Percentiles rank a stretch among this genome's conserved stretches.
These are phyloP conservation scores for Yarrowia sp. DNA, from an alignment of 805 yeast species.

Conservation along the genomic window DNA sequence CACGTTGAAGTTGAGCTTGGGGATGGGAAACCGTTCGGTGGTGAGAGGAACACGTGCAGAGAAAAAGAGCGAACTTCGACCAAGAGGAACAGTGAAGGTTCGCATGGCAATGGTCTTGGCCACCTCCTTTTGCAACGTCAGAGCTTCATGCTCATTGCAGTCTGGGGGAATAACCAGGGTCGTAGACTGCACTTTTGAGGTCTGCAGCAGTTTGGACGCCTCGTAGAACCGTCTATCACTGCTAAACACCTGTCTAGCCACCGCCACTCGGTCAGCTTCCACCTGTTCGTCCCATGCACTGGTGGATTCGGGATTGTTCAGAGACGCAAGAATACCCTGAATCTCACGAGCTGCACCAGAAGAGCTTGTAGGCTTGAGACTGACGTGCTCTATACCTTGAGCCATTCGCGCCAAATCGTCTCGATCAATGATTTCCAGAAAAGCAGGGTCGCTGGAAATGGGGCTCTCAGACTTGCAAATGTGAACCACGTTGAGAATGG, in stretches of 20 bases:
- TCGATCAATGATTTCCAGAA: constrained; percentile 61
- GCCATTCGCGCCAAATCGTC: constrained; percentile 49
- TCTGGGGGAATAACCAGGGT: constrained; percentile 42
- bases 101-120: constrained; percentile 63
- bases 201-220: constrained; percentile 65
- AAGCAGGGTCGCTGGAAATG: constrained; percentile 36
- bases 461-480: constrained; percentile 43
- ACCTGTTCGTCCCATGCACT: constrained; percentile 68
- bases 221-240: constrained; percentile 78
- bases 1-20: constrained; percentile 67
- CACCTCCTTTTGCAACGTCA: constrained; percentile 51
- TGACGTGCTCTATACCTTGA: constrained; percentile 23
- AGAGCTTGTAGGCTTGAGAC: constrained; percentile 23
- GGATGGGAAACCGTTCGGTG: constrained; percentile 80
- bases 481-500: constrained; percentile 49
- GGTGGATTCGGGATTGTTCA: constrained; percentile 45
- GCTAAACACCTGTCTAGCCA: constrained; percentile 70
- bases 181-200: constrained; percentile 57
- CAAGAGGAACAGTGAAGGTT: constrained; percentile 71
- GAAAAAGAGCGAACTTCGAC: constrained; percentile 69
- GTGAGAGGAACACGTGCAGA: constrained; percentile 70
- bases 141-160: constrained; percentile 53
- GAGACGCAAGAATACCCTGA: constrained; percentile 42
- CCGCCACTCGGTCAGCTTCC: constrained; percentile 62
- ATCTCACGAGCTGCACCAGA: constrained; percentile 41